Conservation (phyloP, 2,329 filamentous ascomycete species). For the Sclerotinia sclerotiorum region DNA sequence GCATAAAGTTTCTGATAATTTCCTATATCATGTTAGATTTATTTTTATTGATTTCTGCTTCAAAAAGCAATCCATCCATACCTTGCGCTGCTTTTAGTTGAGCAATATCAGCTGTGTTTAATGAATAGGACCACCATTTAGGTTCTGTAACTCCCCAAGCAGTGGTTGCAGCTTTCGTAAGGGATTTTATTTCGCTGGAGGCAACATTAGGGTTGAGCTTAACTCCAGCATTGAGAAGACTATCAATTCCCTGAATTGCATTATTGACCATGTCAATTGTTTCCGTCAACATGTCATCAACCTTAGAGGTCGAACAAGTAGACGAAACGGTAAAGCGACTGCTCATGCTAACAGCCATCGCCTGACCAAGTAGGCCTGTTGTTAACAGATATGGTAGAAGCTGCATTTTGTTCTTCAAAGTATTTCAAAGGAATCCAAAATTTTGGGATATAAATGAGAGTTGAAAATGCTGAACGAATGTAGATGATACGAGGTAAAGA, state of each 20-base stretch:
- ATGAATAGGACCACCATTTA: slow-evolving; percentile 3
- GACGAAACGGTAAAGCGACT: slow-evolving; percentile 20
- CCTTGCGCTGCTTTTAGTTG: slow-evolving; percentile 20
- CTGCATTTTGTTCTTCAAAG: slow-evolving; percentile 5
- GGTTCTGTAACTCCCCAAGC: slow-evolving; percentile 10
- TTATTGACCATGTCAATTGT: slow-evolving; percentile 19
- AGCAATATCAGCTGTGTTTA: slow-evolving; percentile 15
- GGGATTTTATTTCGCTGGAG: slow-evolving; percentile 4
- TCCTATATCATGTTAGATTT: not conserved
- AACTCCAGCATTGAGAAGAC: slow-evolving; percentile 14
- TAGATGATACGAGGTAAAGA: slow-evolving; percentile 3
- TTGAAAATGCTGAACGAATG: not conserved
- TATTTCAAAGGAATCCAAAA: not conserved
- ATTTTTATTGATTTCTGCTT: not conserved
- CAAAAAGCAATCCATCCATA: not conserved
- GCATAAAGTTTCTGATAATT: slow-evolving; percentile 19
- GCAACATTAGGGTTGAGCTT: slow-evolving; percentile 13
- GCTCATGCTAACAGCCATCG: slow-evolving; percentile 15
- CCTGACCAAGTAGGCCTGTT: slow-evolving; percentile 1
- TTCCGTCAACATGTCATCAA: slow-evolving; percentile 19
- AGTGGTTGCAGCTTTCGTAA: slow-evolving; percentile 5
- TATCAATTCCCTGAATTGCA: slow-evolving; percentile 14
- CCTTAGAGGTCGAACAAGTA: slow-evolving; percentile 15
- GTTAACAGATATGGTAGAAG: slow-evolving; percentile 8
- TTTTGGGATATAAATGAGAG: not conserved